Evolutionary conservation across 768 basidiomycete species (phyloP).

Genomic region (Leccinum boreale): DNA sequence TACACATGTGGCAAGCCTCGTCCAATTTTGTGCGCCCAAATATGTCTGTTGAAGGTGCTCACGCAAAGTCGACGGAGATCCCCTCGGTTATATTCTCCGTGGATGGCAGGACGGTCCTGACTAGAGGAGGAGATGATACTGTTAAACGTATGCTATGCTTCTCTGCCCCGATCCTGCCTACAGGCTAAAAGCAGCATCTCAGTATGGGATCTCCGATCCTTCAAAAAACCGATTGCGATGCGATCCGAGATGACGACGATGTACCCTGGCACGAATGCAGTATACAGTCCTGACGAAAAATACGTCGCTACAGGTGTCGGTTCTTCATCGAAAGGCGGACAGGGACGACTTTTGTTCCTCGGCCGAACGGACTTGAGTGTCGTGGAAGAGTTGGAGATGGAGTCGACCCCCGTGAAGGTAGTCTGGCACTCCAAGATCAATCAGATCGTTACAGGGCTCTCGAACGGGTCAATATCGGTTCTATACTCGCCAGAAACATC

Average conservation of each 20-base stretch:
- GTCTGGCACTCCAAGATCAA: conserved; percentile 98
- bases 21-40: conserved; percentile 94
- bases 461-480: conserved; percentile 84
- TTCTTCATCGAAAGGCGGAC: conserved; percentile 59
- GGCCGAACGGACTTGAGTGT: conserved; percentile 66
- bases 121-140: conserved; percentile 91
- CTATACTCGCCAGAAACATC: conserved; percentile 92
- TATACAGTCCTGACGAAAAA: conserved; percentile 94
- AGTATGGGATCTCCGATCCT: conserved; percentile 95
- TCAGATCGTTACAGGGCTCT: conserved; percentile 85
- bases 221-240: conserved; percentile 84
- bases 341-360: conserved; percentile 73
- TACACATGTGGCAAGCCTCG: conserved; percentile 90
- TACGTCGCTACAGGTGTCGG: conserved; percentile 83
- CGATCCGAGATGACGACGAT: conserved; percentile 64
- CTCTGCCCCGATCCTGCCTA: not conserved
- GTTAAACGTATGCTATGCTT: conserved; percentile 77
- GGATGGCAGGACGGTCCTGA: conserved; percentile 81
- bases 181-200: conserved; percentile 3
- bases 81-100: conserved; percentile 86
- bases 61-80: conserved; percentile 80
- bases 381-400: conserved; percentile 63
- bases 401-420: conserved; percentile 83
- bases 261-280: conserved; percentile 91
- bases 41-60: conserved; percentile 82